These are phyloP conservation scores for Lyophyllum shimeji DNA, from an alignment of 768 basidiomycete species.

Conservation along the genomic window DNA sequence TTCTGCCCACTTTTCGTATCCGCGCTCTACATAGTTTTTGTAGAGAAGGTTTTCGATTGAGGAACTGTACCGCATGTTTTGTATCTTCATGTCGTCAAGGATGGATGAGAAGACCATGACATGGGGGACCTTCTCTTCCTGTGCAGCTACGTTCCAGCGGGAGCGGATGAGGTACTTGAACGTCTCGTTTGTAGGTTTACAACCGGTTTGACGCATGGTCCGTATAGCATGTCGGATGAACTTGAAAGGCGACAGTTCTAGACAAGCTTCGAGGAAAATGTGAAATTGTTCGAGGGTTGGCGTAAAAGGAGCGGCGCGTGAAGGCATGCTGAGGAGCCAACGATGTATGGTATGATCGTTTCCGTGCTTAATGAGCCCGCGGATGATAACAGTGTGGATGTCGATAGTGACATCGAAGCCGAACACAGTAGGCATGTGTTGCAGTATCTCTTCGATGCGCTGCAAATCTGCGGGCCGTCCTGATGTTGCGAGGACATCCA, in stretches of 20 bases:
- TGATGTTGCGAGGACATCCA: slow-evolving; percentile 50
- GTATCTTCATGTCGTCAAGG: slow-evolving; percentile 46
- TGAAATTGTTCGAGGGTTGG: slow-evolving; percentile 59
- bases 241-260: slow-evolving; percentile 27
- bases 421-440: slow-evolving; percentile 47
- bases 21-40: slow-evolving; percentile 41
- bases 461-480: slow-evolving; percentile 53
- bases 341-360: slow-evolving; percentile 41
- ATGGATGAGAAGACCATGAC: slow-evolving; percentile 37
- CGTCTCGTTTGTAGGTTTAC: slow-evolving; percentile 42
- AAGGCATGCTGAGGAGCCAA: slow-evolving; percentile 57
- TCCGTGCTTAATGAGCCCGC: slow-evolving; percentile 44
- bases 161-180: slow-evolving; percentile 49
- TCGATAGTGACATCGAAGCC: slow-evolving; percentile 43
- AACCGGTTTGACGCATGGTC: slow-evolving; percentile 38
- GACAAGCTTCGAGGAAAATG: slow-evolving; percentile 43
- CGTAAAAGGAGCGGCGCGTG: slow-evolving; percentile 41
- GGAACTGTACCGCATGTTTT: slow-evolving; percentile 43
- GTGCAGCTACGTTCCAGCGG: slow-evolving; percentile 30
- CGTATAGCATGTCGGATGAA: slow-evolving; percentile 35
- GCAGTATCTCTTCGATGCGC: slow-evolving; percentile 52
- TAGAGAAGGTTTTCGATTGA: slow-evolving; percentile 39
- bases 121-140: slow-evolving; percentile 28
- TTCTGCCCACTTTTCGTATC: slow-evolving; percentile 32
- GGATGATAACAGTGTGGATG: slow-evolving; percentile 49